Base-by-base conservation (phyloP, 768 basidiomycete species). In the Suillus occidentalis region DNA sequence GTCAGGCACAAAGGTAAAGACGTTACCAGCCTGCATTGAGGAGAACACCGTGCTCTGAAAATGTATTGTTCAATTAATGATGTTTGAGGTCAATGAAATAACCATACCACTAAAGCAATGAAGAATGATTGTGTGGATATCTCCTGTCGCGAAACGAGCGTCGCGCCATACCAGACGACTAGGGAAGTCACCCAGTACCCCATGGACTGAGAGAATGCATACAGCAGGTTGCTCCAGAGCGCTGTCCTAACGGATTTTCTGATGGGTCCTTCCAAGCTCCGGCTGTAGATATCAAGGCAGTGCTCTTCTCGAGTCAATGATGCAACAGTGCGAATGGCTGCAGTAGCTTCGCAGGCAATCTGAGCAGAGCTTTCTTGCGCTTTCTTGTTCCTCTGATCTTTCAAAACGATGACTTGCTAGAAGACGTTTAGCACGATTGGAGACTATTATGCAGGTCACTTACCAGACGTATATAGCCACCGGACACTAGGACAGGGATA, bases 301-400 rank as follows among this genome's bases (percentile, higher is more conserved):
- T 95, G 92, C 31, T 88, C 84, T 74, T 98, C 96, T 25, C 95
- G 82, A 0, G 94, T 96, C 52, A 98, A 81, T 1, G 89, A 83
- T 10, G 95, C 94, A 39, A 98, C 94, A 1, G 96, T 97, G 45
- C 92, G 86, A 69, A 98, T 96, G 14, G 96, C 85, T 12, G 85
- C 90, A 39, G 94, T 93, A 37, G 94, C 94, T 76, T 98, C 96
- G 68, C 94, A 95, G 45, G 95, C 95, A 20, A 95, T 73, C 65
- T 97, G 94, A 8, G 95, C 92, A 31, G 92, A 93, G 7, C 76
- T 76, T 70, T 89, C 91, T 72, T 98, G 93, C 0, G 88, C 81
- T 69, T 83, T 82, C 78, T 93, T 94, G 81, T 94, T 94, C 67
- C 81, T 76, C 72, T 91, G 86, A 71, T 92, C 94, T 74, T 96